phyloP scores from a whole-genome alignment of 23 red algal species.

The Gracilariopsis chorda region DNA sequence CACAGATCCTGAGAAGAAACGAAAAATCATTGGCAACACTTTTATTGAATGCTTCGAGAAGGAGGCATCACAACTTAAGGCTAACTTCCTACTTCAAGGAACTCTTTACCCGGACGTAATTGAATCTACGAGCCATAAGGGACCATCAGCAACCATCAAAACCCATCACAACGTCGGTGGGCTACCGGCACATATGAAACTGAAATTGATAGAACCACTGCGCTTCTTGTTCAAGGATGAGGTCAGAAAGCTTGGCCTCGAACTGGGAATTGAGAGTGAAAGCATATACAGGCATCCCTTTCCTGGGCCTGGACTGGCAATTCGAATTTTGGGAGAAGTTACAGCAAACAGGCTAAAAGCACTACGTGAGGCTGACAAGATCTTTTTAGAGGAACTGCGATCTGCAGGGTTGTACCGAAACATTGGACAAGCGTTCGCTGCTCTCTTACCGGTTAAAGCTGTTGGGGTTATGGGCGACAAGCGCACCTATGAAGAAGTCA shows the following conservation, averaged over 20 bases:
- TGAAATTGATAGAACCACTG: constrained; percentile 93
- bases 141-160: constrained; percentile 96
- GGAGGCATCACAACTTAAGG: constrained; percentile 68
- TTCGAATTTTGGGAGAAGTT: constrained; percentile 92
- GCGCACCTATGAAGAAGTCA: constrained; percentile 97
- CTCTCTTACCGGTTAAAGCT: constrained; percentile 89
- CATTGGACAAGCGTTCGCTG: constrained; percentile 97
- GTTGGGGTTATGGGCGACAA: constrained; percentile 99
- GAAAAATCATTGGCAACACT: constrained; percentile 92
- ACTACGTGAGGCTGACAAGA: constrained; percentile 85
- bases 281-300: constrained; percentile 92
- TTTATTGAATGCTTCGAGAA: constrained; percentile 94
- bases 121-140: constrained; percentile 88
- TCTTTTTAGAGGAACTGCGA: constrained; percentile 88
- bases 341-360: constrained; percentile 60
- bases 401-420: constrained; percentile 69
- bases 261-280: constrained; percentile 81
- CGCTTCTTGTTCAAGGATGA: constrained; percentile 98
- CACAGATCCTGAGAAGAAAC: constrained; percentile 89
- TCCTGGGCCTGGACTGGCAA: constrained; percentile 96
- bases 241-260: constrained; percentile 76
- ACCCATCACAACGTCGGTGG: constrained; percentile 99
- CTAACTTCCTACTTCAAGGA: constrained; percentile 90
- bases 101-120: constrained; percentile 99
- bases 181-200: constrained; percentile 85